Conservation (phyloP, 345 rosid genomes). For the Rhodamnia rubescens region DNA sequence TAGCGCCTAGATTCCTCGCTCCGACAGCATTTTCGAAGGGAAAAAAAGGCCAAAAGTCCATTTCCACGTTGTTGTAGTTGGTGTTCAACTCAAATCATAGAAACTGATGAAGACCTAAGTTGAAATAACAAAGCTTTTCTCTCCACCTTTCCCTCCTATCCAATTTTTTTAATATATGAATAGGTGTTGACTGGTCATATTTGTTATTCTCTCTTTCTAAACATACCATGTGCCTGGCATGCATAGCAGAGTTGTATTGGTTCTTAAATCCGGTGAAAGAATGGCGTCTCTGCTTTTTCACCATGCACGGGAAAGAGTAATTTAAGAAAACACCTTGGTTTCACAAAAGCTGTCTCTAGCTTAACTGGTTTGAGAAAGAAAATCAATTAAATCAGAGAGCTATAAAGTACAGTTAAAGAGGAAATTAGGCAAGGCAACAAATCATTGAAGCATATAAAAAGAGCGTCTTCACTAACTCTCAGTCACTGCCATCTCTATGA, state of each 20-base stretch:
- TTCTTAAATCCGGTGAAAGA: constrained; percentile 22
- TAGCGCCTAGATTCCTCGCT: background rate
- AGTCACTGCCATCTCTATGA: constrained; percentile 29
- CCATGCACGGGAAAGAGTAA: constrained; percentile 24
- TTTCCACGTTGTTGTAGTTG: background rate
- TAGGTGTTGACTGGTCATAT: constrained; percentile 10
- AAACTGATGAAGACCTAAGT: background rate
- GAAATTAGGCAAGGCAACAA: background rate
- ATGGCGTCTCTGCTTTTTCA: constrained; percentile 19
- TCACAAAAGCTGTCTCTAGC: constrained; percentile 10
- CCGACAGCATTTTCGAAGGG: background rate
- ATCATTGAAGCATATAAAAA: background rate
- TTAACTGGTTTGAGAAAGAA: constrained; percentile 4
- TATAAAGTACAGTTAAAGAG: constrained; percentile 14
- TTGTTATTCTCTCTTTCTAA: background rate
- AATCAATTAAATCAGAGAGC: background rate
- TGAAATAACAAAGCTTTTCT: background rate
- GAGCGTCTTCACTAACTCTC: constrained; percentile 1
- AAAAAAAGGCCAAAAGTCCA: background rate
- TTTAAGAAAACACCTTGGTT: constrained; percentile 18
- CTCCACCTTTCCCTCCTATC: background rate
- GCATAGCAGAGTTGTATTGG: background rate
- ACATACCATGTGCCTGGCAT: background rate
- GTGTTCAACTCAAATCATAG: background rate
- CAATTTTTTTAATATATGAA: background rate